Base-by-base conservation (phyloP, 371 early-diverging fungal genomes). In the Phascolomyces articulosus region DNA sequence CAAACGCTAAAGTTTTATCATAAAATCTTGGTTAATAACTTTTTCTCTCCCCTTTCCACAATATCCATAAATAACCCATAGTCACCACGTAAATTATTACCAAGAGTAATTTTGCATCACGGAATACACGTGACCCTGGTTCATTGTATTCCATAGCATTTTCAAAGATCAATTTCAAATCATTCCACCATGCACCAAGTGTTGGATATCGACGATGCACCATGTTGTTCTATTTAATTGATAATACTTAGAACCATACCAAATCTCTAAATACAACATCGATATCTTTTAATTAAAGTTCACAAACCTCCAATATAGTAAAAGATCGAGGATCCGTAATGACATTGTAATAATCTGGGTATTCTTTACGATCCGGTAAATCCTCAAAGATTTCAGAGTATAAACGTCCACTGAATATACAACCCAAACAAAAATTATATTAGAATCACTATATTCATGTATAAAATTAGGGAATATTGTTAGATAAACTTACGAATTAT, bases 311-410 rank as follows among this genome's bases (percentile, higher is more conserved):
- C 49, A 87, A 78, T 26, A 79, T 75, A 29, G 74, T 69, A n/a
- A 87, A 63, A 16, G 85, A 81, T 13, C 95, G 88, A 1, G 97
- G 98, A 0, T 86, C 74, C 29, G 86, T 79, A 73, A 97, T 96
- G 59, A 90, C 85, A 11, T 85, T 81, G 76, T 95, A 97, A 71
- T 97, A 98, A 66, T 96, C 96, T 0, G 97, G 96, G 65, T 96
- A 96, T 41, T 91, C 89, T 21, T 81, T 74, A 20, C 80, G 66
- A 58, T 86, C 87, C 0, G 96, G 96, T 15, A 95, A 74, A 38
- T 89, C 89, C 51, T 88, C 75, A 72, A 96, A 97, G 47, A 91
- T 73, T 58, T 91, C 93, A 10, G 88, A 74, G 28, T 92, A 70
- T n/a, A 77, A 72, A 10, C 90, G 86, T 24, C 85, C 91, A 53